These are phyloP conservation scores for Ormosia semicastrata DNA, from an alignment of 306 rosid species.

Conservation along the genomic window DNA sequence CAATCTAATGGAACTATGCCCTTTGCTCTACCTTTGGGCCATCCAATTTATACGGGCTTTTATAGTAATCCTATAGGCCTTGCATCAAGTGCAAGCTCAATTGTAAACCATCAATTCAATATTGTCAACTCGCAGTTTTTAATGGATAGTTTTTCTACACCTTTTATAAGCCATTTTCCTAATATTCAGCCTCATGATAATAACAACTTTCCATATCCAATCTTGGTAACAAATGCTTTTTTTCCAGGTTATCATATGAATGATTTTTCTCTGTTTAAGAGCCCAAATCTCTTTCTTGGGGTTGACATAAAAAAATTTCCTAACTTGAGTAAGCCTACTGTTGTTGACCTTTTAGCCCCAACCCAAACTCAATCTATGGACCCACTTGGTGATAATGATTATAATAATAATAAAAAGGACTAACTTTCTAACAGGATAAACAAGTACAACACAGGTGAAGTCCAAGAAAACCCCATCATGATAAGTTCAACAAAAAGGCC, in stretches of 20 bases:
- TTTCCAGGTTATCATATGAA: background rate
- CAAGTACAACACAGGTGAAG: background rate
- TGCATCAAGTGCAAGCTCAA: background rate
- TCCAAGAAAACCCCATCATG: background rate
- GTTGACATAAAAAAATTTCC: background rate
- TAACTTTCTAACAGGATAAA: background rate
- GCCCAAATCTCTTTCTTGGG: background rate
- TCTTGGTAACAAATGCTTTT: background rate
- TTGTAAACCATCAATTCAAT: conserved; percentile 12
- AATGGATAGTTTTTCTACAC: background rate
- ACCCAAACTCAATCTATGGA: background rate
- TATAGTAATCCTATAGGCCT: background rate
- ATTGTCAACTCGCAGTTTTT: background rate
- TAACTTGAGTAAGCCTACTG: background rate
- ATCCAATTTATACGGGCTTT: background rate
- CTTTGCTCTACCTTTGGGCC: background rate
- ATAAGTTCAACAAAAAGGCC: conserved; percentile 4
- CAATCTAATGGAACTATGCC: background rate
- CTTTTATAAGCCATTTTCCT: background rate
- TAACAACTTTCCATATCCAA: background rate
- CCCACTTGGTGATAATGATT: background rate
- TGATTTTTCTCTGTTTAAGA: background rate
- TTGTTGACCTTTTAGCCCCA: background rate
- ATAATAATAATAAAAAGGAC: background rate
- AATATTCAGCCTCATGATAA: background rate